Percentiles rank a stretch among this genome's conserved stretches.
phyloP scores from a whole-genome alignment of 2,329 filamentous ascomycete species.

The Colletotrichum viniferum region DNA sequence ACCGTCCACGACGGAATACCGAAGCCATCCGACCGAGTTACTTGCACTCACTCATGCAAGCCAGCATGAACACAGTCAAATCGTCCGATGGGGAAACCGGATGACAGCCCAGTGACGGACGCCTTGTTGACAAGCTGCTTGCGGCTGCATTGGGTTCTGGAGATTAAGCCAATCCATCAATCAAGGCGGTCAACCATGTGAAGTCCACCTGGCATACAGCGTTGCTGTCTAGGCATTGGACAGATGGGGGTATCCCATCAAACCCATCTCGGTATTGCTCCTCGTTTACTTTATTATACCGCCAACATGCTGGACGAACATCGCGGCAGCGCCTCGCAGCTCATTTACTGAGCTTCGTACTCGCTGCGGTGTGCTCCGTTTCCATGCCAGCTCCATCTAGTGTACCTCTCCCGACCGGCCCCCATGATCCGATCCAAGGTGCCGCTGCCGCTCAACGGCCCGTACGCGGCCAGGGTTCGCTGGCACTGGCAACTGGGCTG shows the following conservation, averaged over 20 bases:
- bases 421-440: slow-evolving; percentile 10
- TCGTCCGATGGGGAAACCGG: background rate
- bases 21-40: background rate
- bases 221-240: background rate
- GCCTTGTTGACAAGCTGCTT: background rate
- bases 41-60: background rate
- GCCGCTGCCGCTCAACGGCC: slow-evolving; percentile 11
- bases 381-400: background rate
- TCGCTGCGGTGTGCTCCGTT: background rate
- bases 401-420: background rate
- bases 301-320: background rate
- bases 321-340: slow-evolving; percentile 6
- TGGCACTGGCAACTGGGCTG: background rate
- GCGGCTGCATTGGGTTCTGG: background rate
- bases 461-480: background rate
- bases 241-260: background rate
- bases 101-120: background rate
- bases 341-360: slow-evolving; percentile 13
- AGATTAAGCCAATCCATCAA: background rate
- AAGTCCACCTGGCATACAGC: background rate
- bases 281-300: background rate
- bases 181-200: background rate
- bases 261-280: background rate
- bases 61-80: background rate
- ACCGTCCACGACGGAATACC: background rate